phyloP scores from a whole-genome alignment of 495 filamentous ascomycete genomes.

The Neurospora sp. region DNA sequence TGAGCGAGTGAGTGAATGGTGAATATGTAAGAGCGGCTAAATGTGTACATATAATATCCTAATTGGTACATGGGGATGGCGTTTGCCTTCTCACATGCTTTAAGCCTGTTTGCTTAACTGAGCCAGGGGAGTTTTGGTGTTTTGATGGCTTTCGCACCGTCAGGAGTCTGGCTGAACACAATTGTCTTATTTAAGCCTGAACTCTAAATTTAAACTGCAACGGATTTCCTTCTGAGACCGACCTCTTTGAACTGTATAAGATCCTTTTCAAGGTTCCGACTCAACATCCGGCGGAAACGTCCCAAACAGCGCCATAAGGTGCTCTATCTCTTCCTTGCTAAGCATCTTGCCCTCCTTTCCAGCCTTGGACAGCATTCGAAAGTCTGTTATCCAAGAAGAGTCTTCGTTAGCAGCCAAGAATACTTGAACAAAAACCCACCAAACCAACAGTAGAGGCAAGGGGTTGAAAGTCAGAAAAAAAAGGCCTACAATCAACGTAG shows the following conservation, averaged over 20 bases:
- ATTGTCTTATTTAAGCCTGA: not conserved
- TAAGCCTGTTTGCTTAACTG: not conserved
- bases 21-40: not conserved
- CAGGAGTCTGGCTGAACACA: not conserved
- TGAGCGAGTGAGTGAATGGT: not conserved
- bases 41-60: not conserved
- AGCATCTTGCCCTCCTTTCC: slow-evolving; percentile 13
- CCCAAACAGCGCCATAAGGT: slow-evolving; percentile 27
- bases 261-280: slow-evolving; percentile 16
- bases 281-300: slow-evolving; percentile 24
- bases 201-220: not conserved
- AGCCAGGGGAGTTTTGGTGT: not conserved
- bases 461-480: not conserved
- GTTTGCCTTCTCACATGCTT: not conserved
- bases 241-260: not conserved
- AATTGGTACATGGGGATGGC: not conserved
- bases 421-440: not conserved
- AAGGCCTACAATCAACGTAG: not conserved
- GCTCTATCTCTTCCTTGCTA: slow-evolving; percentile 8
- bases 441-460: not conserved
- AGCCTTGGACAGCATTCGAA: slow-evolving; percentile 24
- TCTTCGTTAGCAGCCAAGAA: not conserved
- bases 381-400: slow-evolving; percentile 7
- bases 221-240: not conserved
- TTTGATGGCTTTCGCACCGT: not conserved